A percentile compares a stretch with the other conserved stretches of the same genome.
phyloP scores from a whole-genome alignment of 2,329 filamentous ascomycete genomes.

The Xylaria sp. region DNA sequence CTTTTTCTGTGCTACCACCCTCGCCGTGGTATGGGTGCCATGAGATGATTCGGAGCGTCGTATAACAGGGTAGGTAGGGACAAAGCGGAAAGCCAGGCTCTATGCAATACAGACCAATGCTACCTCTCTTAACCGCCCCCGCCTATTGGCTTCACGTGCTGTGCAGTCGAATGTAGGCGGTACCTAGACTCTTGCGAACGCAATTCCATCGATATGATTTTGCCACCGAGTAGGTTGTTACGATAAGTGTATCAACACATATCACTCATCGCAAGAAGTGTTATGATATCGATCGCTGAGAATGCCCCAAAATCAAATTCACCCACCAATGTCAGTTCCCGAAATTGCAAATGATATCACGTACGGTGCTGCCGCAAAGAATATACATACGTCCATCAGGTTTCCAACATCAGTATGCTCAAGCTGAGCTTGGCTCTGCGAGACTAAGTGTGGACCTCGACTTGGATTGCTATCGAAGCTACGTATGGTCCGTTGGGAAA shows the following conservation, averaged over 20 bases:
- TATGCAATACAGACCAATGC: not conserved
- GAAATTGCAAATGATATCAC: not conserved
- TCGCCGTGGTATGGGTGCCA: not conserved
- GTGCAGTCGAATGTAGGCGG: not conserved
- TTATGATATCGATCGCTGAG: not conserved
- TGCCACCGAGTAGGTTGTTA: not conserved
- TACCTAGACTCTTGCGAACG: not conserved
- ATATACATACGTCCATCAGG: not conserved
- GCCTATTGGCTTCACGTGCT: not conserved
- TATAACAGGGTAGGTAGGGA: not conserved
- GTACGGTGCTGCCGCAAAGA: not conserved
- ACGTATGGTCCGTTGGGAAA: not conserved
- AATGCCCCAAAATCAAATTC: not conserved
- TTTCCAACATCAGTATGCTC: not conserved
- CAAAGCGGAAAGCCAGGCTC: not conserved
- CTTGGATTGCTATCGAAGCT: not conserved
- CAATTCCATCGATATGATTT: not conserved
- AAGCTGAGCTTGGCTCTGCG: not conserved
- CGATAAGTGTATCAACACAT: not conserved
- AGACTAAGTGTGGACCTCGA: not conserved
- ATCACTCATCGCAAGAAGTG: not conserved
- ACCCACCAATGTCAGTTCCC: not conserved
- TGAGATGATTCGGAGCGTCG: too few relatives aligned
- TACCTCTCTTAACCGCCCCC: not conserved
- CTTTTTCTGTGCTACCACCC: not conserved